Conservation (phyloP, 2,329 filamentous ascomycete genomes). For the Colletotrichum liaoningense region DNA sequence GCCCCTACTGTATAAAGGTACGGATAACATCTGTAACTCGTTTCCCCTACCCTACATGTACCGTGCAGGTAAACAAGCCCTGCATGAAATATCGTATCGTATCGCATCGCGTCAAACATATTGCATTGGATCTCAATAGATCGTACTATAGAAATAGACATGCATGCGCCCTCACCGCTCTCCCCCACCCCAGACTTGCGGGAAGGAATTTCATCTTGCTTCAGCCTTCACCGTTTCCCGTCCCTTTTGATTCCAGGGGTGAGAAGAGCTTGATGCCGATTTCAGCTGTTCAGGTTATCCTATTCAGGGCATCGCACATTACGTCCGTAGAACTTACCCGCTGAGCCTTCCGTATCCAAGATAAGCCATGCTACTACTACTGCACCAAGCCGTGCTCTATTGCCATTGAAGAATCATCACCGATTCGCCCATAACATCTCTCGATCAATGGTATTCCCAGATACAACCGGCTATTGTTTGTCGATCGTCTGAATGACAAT, state of each 20-base stretch:
- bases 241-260: neutral
- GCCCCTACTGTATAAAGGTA: neutral
- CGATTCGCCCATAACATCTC: too few species aligned
- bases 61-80: too few species aligned
- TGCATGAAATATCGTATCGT: too few species aligned
- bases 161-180: constrained; percentile 2
- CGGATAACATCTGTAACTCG: too few species aligned
- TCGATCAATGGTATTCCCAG: neutral
- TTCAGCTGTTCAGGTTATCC: neutral
- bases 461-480: neutral
- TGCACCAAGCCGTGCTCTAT: neutral
- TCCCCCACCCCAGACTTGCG: neutral
- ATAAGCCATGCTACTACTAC: too few species aligned
- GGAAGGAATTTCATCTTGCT: neutral
- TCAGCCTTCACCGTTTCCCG: neutral
- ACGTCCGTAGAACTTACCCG: constrained; percentile 15
- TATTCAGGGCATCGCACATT: neutral
- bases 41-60: too few species aligned
- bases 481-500: too few species aligned
- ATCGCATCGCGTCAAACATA: neutral
- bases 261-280: too few species aligned
- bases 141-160: too few species aligned
- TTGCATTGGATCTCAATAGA: neutral
- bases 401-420: neutral
- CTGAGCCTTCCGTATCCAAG: too few species aligned